These are phyloP conservation scores for Boletus vermiculosoides DNA, from an alignment of 768 basidiomycete species.

Conservation along the genomic window DNA sequence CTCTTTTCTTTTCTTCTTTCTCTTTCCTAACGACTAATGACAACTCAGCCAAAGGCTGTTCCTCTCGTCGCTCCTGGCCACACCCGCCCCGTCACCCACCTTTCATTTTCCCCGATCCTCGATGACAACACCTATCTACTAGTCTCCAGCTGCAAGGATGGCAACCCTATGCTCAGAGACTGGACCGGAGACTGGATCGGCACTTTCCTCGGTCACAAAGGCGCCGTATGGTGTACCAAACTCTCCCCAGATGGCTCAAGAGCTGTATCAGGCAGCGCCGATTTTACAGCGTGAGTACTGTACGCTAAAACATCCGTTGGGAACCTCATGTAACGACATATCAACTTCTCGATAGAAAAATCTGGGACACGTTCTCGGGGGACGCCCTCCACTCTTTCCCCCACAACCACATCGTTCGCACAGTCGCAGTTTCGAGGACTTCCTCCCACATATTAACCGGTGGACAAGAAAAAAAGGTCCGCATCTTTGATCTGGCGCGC, in stretches of 20 bases:
- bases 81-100: constrained; percentile 86
- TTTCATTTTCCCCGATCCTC: constrained; percentile 86
- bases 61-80: constrained; percentile 85
- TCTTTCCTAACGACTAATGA: constrained; percentile 51
- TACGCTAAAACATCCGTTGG: not conserved
- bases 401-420: constrained; percentile 97
- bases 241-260: constrained; percentile 81
- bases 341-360: constrained; percentile 57
- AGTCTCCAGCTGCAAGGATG: constrained; percentile 98
- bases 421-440: constrained; percentile 79
- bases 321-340: not conserved
- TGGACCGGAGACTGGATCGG: constrained; percentile 99
- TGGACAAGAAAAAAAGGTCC: constrained; percentile 96
- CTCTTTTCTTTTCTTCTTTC: not conserved
- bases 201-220: constrained; percentile 85
- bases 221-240: constrained; percentile 97
- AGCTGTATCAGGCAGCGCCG: constrained; percentile 92
- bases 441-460: constrained; percentile 77
- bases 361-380: constrained; percentile 95
- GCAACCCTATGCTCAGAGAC: constrained; percentile 93
- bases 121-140: constrained; percentile 86
- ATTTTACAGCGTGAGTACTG: constrained; percentile 88
- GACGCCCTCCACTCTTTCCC: constrained; percentile 91
- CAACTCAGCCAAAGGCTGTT: constrained; percentile 60
- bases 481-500: constrained; percentile 86